Conservation (phyloP, 2,329 filamentous ascomycete species). For the Monilinia fructigena region DNA sequence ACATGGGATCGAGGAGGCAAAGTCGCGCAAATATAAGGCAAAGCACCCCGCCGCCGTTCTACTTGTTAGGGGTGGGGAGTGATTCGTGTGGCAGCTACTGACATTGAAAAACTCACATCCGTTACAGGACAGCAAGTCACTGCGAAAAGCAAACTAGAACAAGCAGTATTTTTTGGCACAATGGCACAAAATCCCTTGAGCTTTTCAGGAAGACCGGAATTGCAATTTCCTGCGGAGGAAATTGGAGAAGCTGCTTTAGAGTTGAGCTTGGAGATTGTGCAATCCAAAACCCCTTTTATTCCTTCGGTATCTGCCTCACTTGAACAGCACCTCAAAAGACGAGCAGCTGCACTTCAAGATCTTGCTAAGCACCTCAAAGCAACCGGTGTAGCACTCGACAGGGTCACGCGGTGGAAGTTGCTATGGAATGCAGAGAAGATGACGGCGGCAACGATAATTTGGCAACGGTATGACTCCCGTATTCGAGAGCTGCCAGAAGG, state of each 20-base stretch:
- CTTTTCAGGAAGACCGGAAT: constrained; percentile 66
- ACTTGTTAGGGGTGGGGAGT: constrained; percentile 62
- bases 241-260: constrained; percentile 73
- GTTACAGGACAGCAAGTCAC: constrained; percentile 63
- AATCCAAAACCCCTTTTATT: constrained; percentile 72
- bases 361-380: constrained; percentile 70
- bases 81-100: constrained; percentile 57
- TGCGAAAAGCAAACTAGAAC: constrained; percentile 85
- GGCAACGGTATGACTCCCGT: constrained; percentile 75
- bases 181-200: constrained; percentile 84
- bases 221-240: constrained; percentile 67
- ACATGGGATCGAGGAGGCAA: constrained; percentile 48
- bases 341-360: constrained; percentile 70
- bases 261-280: constrained; percentile 79
- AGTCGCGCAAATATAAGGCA: constrained; percentile 52
- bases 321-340: constrained; percentile 74
- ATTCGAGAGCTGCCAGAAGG: constrained; percentile 57
- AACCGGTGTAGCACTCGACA: constrained; percentile 64
- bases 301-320: constrained; percentile 71
- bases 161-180: constrained; percentile 89
- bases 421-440: constrained; percentile 91
- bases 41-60: constrained; percentile 64
- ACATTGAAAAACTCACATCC: constrained; percentile 59
- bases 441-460: constrained; percentile 73
- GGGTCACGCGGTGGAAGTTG: constrained; percentile 71